Base-by-base conservation (phyloP, 805 yeast species). In the Schwanniomyces yamadae region DNA sequence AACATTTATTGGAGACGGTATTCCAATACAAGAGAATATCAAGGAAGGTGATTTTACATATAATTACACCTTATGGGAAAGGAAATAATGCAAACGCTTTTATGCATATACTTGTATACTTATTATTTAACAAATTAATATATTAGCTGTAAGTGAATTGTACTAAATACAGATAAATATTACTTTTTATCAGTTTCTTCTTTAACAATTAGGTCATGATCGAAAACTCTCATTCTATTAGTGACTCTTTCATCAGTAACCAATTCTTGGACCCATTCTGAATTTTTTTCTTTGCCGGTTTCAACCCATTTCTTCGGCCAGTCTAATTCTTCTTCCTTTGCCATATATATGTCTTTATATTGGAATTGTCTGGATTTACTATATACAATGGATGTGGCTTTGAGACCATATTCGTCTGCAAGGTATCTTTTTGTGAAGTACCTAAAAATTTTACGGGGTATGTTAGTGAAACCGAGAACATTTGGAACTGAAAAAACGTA, bases 241-340 rank as follows among this genome's bases (percentile, higher is more conserved):
- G 73, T 58, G 12, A 91, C 77, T 41, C 95, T 67, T 6, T 76
- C 78, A 54, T 91, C 98, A 19, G 77, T 77, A 6, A 55, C 66
- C 31, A 90, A 64, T 18, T 83, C 90, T 52, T 80, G 79, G 37
- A 82, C 79, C 99, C 99, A 91, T 56, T 91, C 97, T 45, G 95
- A 83, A 26, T 76, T 65, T 45, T 78, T 82, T 34, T 78, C 84
- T 31, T 60, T 55, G n/a, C 96, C 95, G 40, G 71, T 73, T 46
- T 78, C 72, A 22, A 86, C 84, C 96, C 97, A 91, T 39, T 74
- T 73, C 36, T 66, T 59, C 10, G 96, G 96, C 97, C 97, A 91
- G 45, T 86, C 91, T 5, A 58, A 51, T 54, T 90, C 96, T 57
- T 89, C 96, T 27, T 68, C 78, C 13, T 55, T 52, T 11, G 75